Percentiles rank a stretch among this genome's conserved stretches.
These are phyloP conservation scores for Copromyces sp. DNA, from an alignment of 495 filamentous ascomycete species.

Conservation along the genomic window DNA sequence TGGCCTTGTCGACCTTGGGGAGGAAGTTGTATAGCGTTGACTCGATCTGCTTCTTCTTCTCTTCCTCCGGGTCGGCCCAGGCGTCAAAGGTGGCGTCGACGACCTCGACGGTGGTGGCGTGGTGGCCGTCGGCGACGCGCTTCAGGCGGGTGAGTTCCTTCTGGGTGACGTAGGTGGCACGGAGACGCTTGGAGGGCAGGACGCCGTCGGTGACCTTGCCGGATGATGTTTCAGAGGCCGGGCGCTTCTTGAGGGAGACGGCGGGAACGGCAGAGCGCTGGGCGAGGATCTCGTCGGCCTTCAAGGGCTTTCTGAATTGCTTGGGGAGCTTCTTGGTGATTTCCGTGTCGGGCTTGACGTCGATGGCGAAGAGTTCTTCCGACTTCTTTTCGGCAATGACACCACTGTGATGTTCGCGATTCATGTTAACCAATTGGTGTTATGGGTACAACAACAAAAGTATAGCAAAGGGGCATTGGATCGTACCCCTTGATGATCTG, in stretches of 20 bases:
- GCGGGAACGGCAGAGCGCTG: conserved; percentile 70
- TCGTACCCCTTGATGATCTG: conserved; percentile 80
- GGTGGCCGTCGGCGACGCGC: conserved; percentile 63
- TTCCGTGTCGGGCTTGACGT: conserved; percentile 42
- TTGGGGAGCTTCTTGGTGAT: conserved; percentile 45
- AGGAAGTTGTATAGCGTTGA: conserved; percentile 46
- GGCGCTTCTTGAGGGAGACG: conserved; percentile 65
- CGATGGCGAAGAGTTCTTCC: conserved; percentile 69
- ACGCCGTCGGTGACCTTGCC: conserved; percentile 49
- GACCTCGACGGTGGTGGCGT: conserved; percentile 43
- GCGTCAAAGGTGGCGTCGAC: conserved; percentile 59
- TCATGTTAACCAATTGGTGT: conserved; percentile 13
- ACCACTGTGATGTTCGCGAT: conserved; percentile 49
- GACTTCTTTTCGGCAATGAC: conserved; percentile 69
- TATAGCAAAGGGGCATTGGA: neutral
- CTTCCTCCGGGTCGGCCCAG: conserved; percentile 53
- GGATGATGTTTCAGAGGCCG: conserved; percentile 25
- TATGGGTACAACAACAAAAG: no score
- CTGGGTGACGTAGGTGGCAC: conserved; percentile 62
- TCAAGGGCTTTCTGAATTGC: conserved; percentile 58
- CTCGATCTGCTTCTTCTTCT: conserved; percentile 35
- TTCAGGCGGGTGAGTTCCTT: conserved; percentile 72
- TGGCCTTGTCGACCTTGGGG: conserved; percentile 50
- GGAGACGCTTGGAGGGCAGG: conserved; percentile 61
- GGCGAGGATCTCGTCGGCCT: conserved; percentile 82